Evolutionary conservation across 2,329 filamentous ascomycete species (phyloP).

Genomic region (Dactylellina parvicollis): DNA sequence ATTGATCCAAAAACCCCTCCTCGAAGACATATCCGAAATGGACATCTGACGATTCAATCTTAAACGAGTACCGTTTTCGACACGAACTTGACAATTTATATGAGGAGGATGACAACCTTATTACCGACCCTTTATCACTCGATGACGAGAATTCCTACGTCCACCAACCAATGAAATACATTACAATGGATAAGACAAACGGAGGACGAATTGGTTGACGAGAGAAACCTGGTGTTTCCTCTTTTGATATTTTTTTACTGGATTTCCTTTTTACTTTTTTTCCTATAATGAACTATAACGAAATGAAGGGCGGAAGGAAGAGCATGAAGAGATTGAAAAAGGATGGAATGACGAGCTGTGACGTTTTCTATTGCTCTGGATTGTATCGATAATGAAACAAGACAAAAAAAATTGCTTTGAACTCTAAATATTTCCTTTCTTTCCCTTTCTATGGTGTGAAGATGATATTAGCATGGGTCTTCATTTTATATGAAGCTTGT

Average conservation of each 20-base stretch:
- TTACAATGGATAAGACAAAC: constrained; percentile 22
- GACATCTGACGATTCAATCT: neutral
- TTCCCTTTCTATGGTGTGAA: neutral
- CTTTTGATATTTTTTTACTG: constrained; percentile 24
- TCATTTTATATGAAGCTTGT: neutral
- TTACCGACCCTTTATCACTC: constrained; percentile 27
- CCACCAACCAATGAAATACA: neutral
- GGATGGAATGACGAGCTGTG: constrained; percentile 13
- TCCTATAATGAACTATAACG: constrained; percentile 29
- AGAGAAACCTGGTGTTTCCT: constrained; percentile 34
- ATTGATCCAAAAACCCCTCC: constrained; percentile 25
- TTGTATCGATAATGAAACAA: constrained; percentile 44
- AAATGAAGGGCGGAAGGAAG: constrained; percentile 22
- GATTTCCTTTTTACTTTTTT: constrained; percentile 23
- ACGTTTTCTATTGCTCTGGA: constrained; percentile 18
- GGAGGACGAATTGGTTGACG: constrained; percentile 29
- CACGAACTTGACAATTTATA: constrained; percentile 4
- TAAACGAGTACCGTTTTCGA: no score
- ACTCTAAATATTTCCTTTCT: constrained; percentile 1
- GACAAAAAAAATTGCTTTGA: constrained; percentile 28
- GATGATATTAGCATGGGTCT: neutral
- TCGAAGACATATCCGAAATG: constrained; percentile 10
- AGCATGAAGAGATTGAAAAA: neutral
- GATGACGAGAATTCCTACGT: constrained; percentile 17
- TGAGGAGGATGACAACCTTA: constrained; percentile 7